Percentiles rank a stretch among this genome's conserved stretches.
These are phyloP conservation scores for Orbilia quercus DNA, from an alignment of 2,329 filamentous ascomycete species.

Conservation along the genomic window DNA sequence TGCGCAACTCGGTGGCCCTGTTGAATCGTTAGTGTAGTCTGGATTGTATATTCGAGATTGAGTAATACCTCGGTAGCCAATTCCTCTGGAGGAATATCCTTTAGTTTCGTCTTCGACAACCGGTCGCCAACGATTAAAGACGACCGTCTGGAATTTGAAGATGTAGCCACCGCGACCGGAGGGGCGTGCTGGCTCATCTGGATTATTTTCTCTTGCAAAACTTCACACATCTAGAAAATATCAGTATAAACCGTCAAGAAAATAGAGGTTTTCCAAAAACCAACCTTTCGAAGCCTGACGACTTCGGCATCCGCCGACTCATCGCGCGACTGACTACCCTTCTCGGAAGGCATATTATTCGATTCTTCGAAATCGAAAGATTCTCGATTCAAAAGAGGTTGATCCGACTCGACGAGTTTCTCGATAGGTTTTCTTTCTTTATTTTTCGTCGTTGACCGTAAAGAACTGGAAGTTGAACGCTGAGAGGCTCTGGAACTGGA, in stretches of 20 bases:
- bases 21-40: neutral
- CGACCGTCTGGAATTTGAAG: conserved; percentile 39
- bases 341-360: conserved; percentile 45
- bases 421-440: conserved; percentile 38
- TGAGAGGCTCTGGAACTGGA: conserved; percentile 46
- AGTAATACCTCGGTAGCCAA: conserved; percentile 48
- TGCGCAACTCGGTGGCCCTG: conserved; percentile 54
- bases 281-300: conserved; percentile 49
- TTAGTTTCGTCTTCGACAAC: conserved; percentile 42
- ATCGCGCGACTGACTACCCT: conserved; percentile 10
- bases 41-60: neutral
- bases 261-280: neutral
- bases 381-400: conserved; percentile 45
- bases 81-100: conserved; percentile 47
- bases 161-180: conserved; percentile 15
- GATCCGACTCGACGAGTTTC: conserved; percentile 31
- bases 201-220: conserved; percentile 54
- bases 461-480: conserved; percentile 12
- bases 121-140: conserved; percentile 50
- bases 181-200: conserved; percentile 54
- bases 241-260: conserved; percentile 4
- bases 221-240: conserved; percentile 47
- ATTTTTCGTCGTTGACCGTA: conserved; percentile 33
- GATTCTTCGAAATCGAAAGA: conserved; percentile 39
- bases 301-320: conserved; percentile 48